These are phyloP conservation scores for Albugo laibachii DNA, from an alignment of 352 stramenopile genomes.

Conservation along the genomic window DNA sequence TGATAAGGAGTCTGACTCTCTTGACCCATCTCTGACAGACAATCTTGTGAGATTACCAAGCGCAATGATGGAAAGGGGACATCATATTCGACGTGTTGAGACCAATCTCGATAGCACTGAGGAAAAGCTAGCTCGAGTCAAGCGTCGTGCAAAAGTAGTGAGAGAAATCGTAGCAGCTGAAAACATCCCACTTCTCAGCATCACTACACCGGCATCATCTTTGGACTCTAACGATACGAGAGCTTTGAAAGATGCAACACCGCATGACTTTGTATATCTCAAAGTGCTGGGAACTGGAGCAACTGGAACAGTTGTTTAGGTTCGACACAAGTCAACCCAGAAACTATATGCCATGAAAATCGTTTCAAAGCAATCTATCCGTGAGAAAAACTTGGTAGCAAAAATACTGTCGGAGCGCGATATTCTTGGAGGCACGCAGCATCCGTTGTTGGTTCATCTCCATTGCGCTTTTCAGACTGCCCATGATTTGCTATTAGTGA, in stretches of 20 bases:
- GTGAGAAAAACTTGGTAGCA: slow-evolving; percentile 24
- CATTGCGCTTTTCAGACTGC: slow-evolving; percentile 62
- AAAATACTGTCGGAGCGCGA: slow-evolving; percentile 56
- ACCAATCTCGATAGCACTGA: too few relatives aligned
- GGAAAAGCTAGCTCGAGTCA: too few relatives aligned
- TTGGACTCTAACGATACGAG: too few relatives aligned
- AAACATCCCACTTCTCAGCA: too few relatives aligned
- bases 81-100: too few relatives aligned
- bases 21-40: too few relatives aligned
- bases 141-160: too few relatives aligned
- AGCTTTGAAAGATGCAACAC: slow-evolving; percentile 2
- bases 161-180: too few relatives aligned
- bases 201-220: too few relatives aligned
- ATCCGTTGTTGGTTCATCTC: slow-evolving; percentile 48
- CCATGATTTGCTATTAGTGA: slow-evolving; percentile 42
- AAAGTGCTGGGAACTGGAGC: slow-evolving; percentile 79
- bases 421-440: slow-evolving; percentile 47
- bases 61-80: too few relatives aligned
- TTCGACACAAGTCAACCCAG: slow-evolving; percentile 26
- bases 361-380: slow-evolving; percentile 29
- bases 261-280: slow-evolving; percentile 63
- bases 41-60: too few relatives aligned
- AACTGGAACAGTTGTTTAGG: slow-evolving; percentile 69
- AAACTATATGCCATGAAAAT: slow-evolving; percentile 72
- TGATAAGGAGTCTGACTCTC: too few relatives aligned